phyloP scores from a whole-genome alignment of 2,329 filamentous ascomycete genomes.

The Zymoseptoria brevis region DNA sequence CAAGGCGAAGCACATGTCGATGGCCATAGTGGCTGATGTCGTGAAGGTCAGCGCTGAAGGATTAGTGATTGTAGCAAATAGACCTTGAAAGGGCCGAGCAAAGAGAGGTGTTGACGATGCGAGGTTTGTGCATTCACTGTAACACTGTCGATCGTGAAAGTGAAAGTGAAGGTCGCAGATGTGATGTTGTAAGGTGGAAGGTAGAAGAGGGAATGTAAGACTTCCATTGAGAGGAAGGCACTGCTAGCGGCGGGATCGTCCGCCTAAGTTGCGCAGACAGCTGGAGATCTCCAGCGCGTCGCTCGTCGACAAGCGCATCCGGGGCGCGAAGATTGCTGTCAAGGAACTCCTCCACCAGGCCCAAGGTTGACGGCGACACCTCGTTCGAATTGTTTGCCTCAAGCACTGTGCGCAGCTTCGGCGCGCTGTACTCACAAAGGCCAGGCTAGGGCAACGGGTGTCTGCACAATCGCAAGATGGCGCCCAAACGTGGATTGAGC shows the following conservation, averaged over 20 bases:
- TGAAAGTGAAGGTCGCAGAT: neutral
- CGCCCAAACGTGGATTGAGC: slow-evolving; percentile 39
- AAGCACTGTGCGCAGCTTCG: neutral
- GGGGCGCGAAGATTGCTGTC: neutral
- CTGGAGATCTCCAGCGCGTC: neutral
- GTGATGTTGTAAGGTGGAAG: too few relatives aligned
- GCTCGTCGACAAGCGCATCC: neutral
- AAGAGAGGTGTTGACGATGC: neutral
- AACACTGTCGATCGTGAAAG: neutral
- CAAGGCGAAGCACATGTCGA: slow-evolving; percentile 23
- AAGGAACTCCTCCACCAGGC: neutral
- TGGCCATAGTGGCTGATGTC: slow-evolving; percentile 15
- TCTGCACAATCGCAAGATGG: slow-evolving; percentile 30
- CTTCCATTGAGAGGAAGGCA: too few relatives aligned
- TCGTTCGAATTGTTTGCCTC: neutral
- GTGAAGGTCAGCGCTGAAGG: slow-evolving; percentile 6
- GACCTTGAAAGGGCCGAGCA: slow-evolving; percentile 13
- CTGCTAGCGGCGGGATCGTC: too few relatives aligned
- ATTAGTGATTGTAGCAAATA: slow-evolving; percentile 2
- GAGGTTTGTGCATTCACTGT: neutral
- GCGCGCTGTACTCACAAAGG: neutral
- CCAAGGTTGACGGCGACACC: neutral
- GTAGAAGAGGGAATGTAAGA: too few relatives aligned
- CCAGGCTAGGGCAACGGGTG: neutral
- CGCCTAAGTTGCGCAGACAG: too few relatives aligned